Conservation (phyloP, 2,329 filamentous ascomycete genomes). For the Dactylonectria estremocensis region DNA sequence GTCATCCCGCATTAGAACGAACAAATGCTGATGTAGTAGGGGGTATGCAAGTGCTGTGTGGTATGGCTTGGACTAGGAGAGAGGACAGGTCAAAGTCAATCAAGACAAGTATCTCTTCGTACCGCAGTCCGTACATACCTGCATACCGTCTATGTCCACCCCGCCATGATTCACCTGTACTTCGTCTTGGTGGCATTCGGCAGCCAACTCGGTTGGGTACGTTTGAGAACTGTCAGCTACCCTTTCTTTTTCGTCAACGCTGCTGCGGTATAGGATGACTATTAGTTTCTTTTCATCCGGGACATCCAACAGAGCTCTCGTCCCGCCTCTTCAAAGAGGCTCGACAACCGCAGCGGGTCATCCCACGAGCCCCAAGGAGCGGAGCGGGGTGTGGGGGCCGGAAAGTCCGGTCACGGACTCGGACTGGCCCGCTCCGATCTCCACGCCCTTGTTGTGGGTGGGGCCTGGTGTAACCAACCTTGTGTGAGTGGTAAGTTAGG, state of each 20-base stretch:
- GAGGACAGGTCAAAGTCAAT: background rate
- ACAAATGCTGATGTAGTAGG: constrained; percentile 9
- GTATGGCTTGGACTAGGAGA: no score
- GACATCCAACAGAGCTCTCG: background rate
- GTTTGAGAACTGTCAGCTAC: background rate
- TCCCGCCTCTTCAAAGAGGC: background rate
- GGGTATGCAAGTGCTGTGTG: constrained; percentile 4
- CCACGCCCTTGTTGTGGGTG: constrained; percentile 29
- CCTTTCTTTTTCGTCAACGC: background rate
- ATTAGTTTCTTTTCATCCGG: background rate
- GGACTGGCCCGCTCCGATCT: constrained; percentile 36
- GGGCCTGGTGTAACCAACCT: constrained; percentile 9
- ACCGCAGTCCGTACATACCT: constrained; percentile 13
- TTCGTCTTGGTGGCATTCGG: background rate
- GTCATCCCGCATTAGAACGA: constrained; percentile 21
- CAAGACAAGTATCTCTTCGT: constrained; percentile 21
- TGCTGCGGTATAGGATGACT: background rate
- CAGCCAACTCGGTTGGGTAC: background rate
- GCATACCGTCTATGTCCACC: background rate
- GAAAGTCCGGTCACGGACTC: constrained; percentile 22
- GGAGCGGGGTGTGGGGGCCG: constrained; percentile 18
- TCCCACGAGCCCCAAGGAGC: constrained; percentile 9
- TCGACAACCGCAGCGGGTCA: constrained; percentile 29
- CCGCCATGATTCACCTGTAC: background rate
- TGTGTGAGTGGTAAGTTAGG: background rate